Percentiles rank a stretch among this genome's conserved stretches.
These are phyloP conservation scores for Plasmodium gallinaceum DNA, from an alignment of 169 alveolate genomes.

Conservation along the genomic window DNA sequence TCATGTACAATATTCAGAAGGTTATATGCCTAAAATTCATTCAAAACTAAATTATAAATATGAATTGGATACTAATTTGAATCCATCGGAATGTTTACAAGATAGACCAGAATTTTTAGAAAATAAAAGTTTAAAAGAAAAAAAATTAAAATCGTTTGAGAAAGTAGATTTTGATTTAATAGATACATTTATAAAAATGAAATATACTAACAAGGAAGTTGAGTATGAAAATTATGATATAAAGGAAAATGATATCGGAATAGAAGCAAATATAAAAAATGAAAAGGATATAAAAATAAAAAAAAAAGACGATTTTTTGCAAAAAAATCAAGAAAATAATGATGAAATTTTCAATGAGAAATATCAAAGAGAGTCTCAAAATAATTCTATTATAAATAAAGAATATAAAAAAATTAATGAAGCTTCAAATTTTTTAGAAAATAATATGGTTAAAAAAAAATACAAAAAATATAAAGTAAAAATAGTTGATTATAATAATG, in stretches of 20 bases:
- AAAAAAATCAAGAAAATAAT: background rate
- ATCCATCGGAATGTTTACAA: slow-evolving; percentile 57
- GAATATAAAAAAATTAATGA: background rate
- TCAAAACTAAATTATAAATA: slow-evolving; percentile 39
- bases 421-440: background rate
- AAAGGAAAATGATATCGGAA: background rate
- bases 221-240: background rate
- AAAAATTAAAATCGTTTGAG: slow-evolving; percentile 10
- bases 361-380: background rate
- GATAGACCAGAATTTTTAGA: slow-evolving; percentile 60
- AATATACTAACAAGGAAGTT: slow-evolving; percentile 41
- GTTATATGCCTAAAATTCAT: slow-evolving; percentile 44
- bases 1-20: slow-evolving; percentile 44
- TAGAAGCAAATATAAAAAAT: background rate
- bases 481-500: slow-evolving; percentile 55
- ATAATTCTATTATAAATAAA: background rate
- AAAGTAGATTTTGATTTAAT: slow-evolving; percentile 40
- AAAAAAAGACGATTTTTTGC: background rate
- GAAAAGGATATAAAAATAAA: background rate
- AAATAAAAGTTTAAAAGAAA: slow-evolving; percentile 27
- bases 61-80: slow-evolving; percentile 30
- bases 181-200: slow-evolving; percentile 60
- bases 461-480: slow-evolving; percentile 22
- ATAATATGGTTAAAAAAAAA: background rate
- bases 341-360: background rate